Conservation (phyloP, 163 green algal genomes). For the Scenedesmus sp. region DNA sequence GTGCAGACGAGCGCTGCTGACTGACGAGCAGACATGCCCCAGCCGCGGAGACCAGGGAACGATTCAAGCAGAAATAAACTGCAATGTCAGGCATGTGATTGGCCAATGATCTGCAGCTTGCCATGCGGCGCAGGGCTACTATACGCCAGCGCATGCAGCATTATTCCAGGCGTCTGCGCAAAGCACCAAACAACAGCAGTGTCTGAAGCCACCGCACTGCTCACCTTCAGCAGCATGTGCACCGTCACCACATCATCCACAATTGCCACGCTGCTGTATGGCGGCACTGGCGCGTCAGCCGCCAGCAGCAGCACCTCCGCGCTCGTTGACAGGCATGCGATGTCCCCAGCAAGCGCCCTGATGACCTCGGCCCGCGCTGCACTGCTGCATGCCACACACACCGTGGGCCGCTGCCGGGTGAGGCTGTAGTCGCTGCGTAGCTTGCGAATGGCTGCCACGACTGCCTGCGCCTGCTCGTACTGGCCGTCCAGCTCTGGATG, state of each 20-base stretch:
- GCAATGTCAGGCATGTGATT: no score
- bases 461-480: constrained; percentile 60
- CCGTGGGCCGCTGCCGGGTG: constrained; percentile 73
- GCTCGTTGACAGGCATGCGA: constrained; percentile 79
- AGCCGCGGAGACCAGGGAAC: no score
- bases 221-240: constrained; percentile 75
- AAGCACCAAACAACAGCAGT: neutral
- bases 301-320: constrained; percentile 77
- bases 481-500: constrained; percentile 76
- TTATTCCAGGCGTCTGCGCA: neutral
- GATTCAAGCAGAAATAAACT: no score
- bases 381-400: constrained; percentile 75
- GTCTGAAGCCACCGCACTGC: neutral
- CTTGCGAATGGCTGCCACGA: constrained; percentile 63
- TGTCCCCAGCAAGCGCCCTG: constrained; percentile 61
- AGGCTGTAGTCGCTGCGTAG: constrained; percentile 82
- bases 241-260: constrained; percentile 85
- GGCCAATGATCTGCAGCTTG: no score
- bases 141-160: no score
- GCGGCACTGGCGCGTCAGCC: constrained; percentile 66
- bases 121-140: no score
- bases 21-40: no score
- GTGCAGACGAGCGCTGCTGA: no score
- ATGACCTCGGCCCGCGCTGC: constrained; percentile 29
- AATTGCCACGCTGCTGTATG: constrained; percentile 86